phyloP scores from a whole-genome alignment of 1,284 basidiomycete genomes.

The Leccinum pachyderme region DNA sequence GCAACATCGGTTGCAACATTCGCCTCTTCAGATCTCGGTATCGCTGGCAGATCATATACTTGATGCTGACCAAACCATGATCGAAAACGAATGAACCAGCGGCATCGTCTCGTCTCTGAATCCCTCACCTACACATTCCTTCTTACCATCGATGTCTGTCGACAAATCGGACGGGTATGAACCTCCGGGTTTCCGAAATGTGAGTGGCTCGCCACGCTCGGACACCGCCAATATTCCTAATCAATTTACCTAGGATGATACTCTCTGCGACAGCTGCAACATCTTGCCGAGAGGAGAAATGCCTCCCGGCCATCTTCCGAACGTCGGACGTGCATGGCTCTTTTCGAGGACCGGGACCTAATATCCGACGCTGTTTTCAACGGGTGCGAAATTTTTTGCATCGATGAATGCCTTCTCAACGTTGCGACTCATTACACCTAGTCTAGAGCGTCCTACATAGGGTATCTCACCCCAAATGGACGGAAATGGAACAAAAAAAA shows the following conservation, averaged over 20 bases:
- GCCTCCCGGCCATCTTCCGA: constrained; percentile 24
- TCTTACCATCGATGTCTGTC: not conserved
- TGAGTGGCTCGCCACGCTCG: not conserved
- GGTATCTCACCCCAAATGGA: too few relatives aligned
- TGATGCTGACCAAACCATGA: not conserved
- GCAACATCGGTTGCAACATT: not conserved
- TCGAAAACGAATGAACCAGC: not conserved
- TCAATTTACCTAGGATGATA: constrained; percentile 10
- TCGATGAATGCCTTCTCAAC: constrained; percentile 25
- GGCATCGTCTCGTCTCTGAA: not conserved
- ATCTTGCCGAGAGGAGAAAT: constrained; percentile 18
- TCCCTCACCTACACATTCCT: not conserved
- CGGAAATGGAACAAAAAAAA: too few relatives aligned
- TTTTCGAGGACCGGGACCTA: constrained; percentile 19
- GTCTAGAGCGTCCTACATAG: too few relatives aligned
- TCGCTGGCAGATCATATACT: not conserved
- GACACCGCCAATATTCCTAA: not conserved
- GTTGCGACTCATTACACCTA: too few relatives aligned
- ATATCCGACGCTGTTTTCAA: constrained; percentile 1
- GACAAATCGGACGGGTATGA: constrained; percentile 5
- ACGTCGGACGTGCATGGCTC: constrained; percentile 19
- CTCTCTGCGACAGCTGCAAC: constrained; percentile 19
- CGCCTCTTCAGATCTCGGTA: not conserved
- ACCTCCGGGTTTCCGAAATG: constrained; percentile 10
- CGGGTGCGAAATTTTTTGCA: constrained; percentile 17